Base-by-base conservation (phyloP, 192 early-diverging fungal species). In the Backusella sp. region DNA sequence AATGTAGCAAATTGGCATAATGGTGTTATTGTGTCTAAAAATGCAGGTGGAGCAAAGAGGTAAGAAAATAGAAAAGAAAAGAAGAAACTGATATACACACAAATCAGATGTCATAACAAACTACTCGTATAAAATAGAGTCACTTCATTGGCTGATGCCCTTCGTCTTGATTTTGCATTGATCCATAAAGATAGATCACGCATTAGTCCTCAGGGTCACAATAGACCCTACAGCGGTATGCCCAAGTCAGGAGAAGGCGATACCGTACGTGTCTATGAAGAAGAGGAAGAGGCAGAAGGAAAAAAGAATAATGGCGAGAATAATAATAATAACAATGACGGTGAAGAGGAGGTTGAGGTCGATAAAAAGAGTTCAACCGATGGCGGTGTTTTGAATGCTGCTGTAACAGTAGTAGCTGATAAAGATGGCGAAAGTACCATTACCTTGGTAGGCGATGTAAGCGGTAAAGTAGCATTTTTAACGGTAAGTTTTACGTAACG, bases 31-130 rank as follows among this genome's bases (percentile, higher is more conserved):
- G 97, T 99, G 41, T 96, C 94, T 21, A 96, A 96, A 26, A 96
- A 99, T 87, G 97, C 97, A 34, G 97, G 97, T 69, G 97, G 97
- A 41, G 97, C 97, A 74, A 99, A 99, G 84, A 90, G 97, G 89
- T 95, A 84, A 70, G 2, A 32, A 32, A 32, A 32, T 32, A 32
- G 32, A 32, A 32, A 3, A 32, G 32, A 32, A 44, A 19, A 59
- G 62, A 52, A 41, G 39, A 44, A 49, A 6, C 4, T 49, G 46
- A 49, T 49, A 49, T n/a, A n/a, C 4, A 37, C 14, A 23, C 2
- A 26, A 62, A 14, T 4, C 19, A 34, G 5, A 36, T 30, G 7
- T 23, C 26, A 46, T 30, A 46, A 0, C 4, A 62, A 62, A 62
- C 19, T 52, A 53, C 23, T 28, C 23, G 19, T 35, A 8, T 15